Percentiles rank a stretch among this genome's conserved stretches.
Evolutionary conservation across 164 flowering plant species (phyloP).

Genomic region (Cinnamomum micranthum): DNA sequence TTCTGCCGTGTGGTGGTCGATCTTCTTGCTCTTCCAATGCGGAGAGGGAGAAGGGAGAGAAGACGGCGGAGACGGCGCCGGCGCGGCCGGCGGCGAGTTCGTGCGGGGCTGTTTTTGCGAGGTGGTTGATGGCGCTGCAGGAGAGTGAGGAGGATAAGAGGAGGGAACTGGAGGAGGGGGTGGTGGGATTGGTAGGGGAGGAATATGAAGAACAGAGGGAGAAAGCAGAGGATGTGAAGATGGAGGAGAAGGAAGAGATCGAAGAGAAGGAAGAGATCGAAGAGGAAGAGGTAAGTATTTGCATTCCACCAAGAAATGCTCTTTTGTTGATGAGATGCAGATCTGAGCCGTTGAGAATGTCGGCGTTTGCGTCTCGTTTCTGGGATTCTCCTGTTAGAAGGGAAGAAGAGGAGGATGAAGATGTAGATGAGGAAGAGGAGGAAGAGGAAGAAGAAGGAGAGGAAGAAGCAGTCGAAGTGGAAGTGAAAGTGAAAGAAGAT

Average conservation of each 20-base stretch:
- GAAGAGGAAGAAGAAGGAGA: conserved; percentile 30
- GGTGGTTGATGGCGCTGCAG: conserved; percentile 64
- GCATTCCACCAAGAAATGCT: conserved; percentile 84
- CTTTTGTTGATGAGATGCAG: conserved; percentile 85
- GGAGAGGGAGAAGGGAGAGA: conserved; percentile 27
- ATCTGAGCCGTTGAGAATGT: conserved; percentile 82
- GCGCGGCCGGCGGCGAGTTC: conserved; percentile 19
- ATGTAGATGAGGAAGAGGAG: conserved; percentile 16
- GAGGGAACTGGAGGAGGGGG: conserved; percentile 37
- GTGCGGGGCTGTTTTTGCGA: conserved; percentile 58
- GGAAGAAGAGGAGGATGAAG: conserved; percentile 23
- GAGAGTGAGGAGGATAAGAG: conserved; percentile 44
- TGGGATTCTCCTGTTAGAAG: conserved; percentile 50
- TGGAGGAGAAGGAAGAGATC: conserved; percentile 7
- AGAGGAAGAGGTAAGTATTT: not conserved
- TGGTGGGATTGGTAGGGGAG: conserved; percentile 5
- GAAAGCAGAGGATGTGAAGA: conserved; percentile 1
- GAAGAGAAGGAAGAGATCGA: conserved; percentile 4
- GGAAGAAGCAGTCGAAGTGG: conserved; percentile 20
- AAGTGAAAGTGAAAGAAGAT: conserved; percentile 3
- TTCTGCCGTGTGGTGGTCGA: conserved; percentile 48
- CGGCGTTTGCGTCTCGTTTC: conserved; percentile 61
- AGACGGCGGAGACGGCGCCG: not conserved
- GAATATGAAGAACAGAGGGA: conserved; percentile 1
- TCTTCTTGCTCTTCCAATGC: conserved; percentile 35